Evolutionary conservation across 441 rosid species (phyloP).

Genomic region (Manihot esculenta): DNA sequence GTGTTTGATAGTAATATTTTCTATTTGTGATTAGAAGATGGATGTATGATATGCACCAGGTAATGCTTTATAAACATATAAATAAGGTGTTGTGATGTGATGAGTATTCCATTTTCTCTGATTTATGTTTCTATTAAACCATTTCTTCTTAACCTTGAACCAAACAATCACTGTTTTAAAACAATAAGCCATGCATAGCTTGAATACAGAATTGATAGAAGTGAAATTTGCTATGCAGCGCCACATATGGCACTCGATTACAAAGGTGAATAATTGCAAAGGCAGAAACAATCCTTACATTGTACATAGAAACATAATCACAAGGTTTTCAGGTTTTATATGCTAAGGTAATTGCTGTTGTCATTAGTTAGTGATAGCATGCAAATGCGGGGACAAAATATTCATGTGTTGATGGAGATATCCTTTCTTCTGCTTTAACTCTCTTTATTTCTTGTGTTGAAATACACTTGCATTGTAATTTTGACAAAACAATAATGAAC

Average conservation of each 20-base stretch:
- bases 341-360: neutral
- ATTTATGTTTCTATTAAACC: neutral
- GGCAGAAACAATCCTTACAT: neutral
- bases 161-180: neutral
- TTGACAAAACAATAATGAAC: constrained; percentile 49
- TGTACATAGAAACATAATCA: neutral
- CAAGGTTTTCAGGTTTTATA: neutral
- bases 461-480: constrained; percentile 21
- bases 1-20: neutral
- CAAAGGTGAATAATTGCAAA: neutral
- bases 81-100: neutral
- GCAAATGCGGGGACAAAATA: neutral
- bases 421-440: constrained; percentile 8
- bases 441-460: constrained; percentile 17
- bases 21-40: neutral
- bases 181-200: neutral
- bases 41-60: neutral
- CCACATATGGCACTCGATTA: too few species aligned
- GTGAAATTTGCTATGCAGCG: neutral
- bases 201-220: neutral
- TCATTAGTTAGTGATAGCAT: neutral
- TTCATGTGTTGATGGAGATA: neutral
- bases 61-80: neutral
- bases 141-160: neutral
- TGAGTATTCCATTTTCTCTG: neutral